Base-by-base conservation (phyloP, 306 rosid genomes). In the Pterocarpus macrocarpus region DNA sequence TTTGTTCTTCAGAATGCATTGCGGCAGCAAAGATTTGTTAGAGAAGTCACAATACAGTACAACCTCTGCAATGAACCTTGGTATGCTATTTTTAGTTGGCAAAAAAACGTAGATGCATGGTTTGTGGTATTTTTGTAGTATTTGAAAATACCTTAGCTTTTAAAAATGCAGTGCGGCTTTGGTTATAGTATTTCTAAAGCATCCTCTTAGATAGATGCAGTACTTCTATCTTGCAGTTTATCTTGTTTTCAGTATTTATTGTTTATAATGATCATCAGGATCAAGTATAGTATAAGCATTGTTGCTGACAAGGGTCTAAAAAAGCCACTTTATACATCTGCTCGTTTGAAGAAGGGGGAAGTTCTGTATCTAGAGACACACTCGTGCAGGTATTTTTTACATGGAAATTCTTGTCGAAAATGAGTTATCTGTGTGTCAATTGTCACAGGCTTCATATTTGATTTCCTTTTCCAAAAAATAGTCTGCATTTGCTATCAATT, bases 61-160 rank as follows among this genome's bases (percentile, higher is more conserved):
- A 95, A 95, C 89, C 97, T 95, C 85, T 95, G 97, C 93, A 95
- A 95, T 85, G 99, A 95, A 78, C 99, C 99, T 35, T 95, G 97
- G 99, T 95, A 91, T 56, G 81, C 39, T 59, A 53, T 34, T 73
- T 74, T 63, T 57, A 50, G 36, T 68, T 53, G 61, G 59, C 61
- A 47, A 15, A 34, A 22, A 65, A 57, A 12, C 32, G 56, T 66
- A 16, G 17, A 58, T 22, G 50, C 77, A 41, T 58, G 35, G 65
- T 61, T 78, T 62, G 44, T 52, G 43, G 56, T 17, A 9, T 13
- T 63, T 79, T 74, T 44, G 6, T 59, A 32, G 11, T 66, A 63
- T 80, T 69, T 58, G 15, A 59, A 10, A 47, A 36, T 80, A 34
- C 30, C 7, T 64, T 65, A 63, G 66, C 56, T 36, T 68, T 64